Conservation (phyloP, 495 filamentous ascomycete genomes). For the Penicillium herquei region DNA sequence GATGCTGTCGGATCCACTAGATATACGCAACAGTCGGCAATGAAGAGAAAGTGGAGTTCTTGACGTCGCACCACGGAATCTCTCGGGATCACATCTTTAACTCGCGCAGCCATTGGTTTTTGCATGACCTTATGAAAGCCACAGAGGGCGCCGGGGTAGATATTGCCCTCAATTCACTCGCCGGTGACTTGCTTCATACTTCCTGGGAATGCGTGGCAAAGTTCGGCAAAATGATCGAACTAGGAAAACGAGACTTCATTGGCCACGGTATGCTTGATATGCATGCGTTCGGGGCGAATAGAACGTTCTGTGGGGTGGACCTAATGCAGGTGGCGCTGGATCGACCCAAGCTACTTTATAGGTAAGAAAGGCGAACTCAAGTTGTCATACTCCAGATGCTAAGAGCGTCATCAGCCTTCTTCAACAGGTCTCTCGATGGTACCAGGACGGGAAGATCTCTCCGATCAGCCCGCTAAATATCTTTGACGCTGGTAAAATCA, state of each 20-base stretch:
- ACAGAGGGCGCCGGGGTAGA: constrained; percentile 21
- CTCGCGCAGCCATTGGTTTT: constrained; percentile 2
- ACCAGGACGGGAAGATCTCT: too few relatives aligned
- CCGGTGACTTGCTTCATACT: constrained; percentile 20
- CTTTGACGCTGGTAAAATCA: too few relatives aligned
- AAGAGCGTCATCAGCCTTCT: too few relatives aligned
- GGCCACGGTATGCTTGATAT: constrained; percentile 26
- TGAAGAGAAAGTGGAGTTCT: constrained; percentile 35
- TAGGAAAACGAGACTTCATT: constrained; percentile 33
- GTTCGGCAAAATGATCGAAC: constrained; percentile 31
- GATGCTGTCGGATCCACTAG: not conserved
- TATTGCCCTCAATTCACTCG: constrained; percentile 25
- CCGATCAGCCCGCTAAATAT: too few relatives aligned
- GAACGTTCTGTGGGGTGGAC: not conserved
- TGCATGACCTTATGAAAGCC: not conserved
- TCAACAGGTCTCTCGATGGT: too few relatives aligned
- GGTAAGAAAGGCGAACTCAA: too few relatives aligned
- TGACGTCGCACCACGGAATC: too few relatives aligned
- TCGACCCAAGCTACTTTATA: too few relatives aligned
- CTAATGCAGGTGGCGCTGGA: too few relatives aligned
- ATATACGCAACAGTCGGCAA: constrained; percentile 43
- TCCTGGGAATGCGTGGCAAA: constrained; percentile 27
- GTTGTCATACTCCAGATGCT: too few relatives aligned
- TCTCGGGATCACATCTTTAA: constrained; percentile 20
- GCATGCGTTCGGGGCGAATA: not conserved